These are phyloP conservation scores for Curvularia spicifera DNA, from an alignment of 2,329 filamentous ascomycete genomes.

Conservation along the genomic window DNA sequence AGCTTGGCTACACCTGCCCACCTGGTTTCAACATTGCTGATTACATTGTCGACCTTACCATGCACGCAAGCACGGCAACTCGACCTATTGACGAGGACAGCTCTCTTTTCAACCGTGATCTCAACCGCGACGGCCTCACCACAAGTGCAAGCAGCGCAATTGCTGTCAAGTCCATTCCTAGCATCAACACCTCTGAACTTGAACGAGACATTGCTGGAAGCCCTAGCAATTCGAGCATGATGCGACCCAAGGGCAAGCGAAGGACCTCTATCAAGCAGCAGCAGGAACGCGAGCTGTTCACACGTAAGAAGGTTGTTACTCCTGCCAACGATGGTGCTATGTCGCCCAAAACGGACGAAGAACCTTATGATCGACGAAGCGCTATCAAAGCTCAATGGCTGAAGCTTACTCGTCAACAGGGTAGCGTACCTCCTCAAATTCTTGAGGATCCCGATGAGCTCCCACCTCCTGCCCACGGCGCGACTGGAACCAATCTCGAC, in stretches of 20 bases:
- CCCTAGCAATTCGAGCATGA: constrained; percentile 63
- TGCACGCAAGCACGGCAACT: constrained; percentile 78
- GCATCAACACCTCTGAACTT: constrained; percentile 76
- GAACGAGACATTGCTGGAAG: constrained; percentile 66
- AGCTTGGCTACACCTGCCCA: constrained; percentile 89
- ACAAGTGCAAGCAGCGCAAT: constrained; percentile 85
- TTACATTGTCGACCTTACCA: constrained; percentile 95
- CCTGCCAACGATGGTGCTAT: constrained; percentile 53
- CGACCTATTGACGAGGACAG: constrained; percentile 63
- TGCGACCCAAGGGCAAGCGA: constrained; percentile 71
- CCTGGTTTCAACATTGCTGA: constrained; percentile 99
- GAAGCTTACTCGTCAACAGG: constrained; percentile 62
- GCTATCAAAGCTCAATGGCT: constrained; percentile 64
- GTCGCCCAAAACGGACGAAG: constrained; percentile 70
- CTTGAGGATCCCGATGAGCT: constrained; percentile 72
- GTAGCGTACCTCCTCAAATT: constrained; percentile 63
- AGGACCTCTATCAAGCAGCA: constrained; percentile 81
- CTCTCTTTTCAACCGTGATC: constrained; percentile 66
- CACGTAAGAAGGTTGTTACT: constrained; percentile 72
- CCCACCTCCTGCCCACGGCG: constrained; percentile 62
- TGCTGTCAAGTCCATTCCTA: constrained; percentile 89
- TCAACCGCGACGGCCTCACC: constrained; percentile 68
- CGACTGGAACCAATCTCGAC: constrained; percentile 77
- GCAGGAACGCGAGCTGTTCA: constrained; percentile 90
- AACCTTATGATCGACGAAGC: constrained; percentile 60